Evolutionary conservation across 2,329 filamentous ascomycete species (phyloP).

Genomic region (Pseudopyrenochaeta lycopersici): DNA sequence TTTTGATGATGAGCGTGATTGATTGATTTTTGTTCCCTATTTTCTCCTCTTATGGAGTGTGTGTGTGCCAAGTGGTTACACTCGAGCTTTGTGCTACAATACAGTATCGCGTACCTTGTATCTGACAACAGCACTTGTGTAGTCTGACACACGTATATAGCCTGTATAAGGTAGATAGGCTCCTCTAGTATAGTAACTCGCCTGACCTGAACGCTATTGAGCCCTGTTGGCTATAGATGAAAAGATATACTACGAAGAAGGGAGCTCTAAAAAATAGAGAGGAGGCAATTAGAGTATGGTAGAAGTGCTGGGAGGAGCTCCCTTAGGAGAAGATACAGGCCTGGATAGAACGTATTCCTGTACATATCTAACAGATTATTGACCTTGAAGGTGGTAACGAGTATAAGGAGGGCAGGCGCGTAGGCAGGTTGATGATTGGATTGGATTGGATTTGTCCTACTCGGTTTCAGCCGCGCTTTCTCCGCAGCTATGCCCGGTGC

Average conservation of each 20-base stretch:
- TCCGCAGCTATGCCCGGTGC: too few species aligned
- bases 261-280: slow-evolving; percentile 9
- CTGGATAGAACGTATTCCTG: slow-evolving; percentile 22
- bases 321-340: slow-evolving; percentile 15
- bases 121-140: too few species aligned
- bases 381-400: slow-evolving; percentile 15
- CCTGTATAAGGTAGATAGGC: slow-evolving; percentile 2
- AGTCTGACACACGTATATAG: neutral
- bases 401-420: slow-evolving; percentile 17
- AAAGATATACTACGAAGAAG: slow-evolving; percentile 16
- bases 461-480: too few species aligned
- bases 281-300: slow-evolving; percentile 1
- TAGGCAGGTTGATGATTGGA: too few species aligned
- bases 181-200: slow-evolving; percentile 17
- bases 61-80: too few species aligned
- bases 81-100: too few species aligned
- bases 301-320: slow-evolving; percentile 9
- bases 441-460: too few species aligned
- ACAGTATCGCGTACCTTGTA: too few species aligned
- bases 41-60: too few species aligned
- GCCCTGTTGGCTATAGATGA: slow-evolving; percentile 11
- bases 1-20: too few species aligned
- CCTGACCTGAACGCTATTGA: slow-evolving; percentile 19
- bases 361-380: slow-evolving; percentile 20
- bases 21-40: too few species aligned